Base-by-base conservation (phyloP, 192 early-diverging fungal species). In the Backusella sp. region DNA sequence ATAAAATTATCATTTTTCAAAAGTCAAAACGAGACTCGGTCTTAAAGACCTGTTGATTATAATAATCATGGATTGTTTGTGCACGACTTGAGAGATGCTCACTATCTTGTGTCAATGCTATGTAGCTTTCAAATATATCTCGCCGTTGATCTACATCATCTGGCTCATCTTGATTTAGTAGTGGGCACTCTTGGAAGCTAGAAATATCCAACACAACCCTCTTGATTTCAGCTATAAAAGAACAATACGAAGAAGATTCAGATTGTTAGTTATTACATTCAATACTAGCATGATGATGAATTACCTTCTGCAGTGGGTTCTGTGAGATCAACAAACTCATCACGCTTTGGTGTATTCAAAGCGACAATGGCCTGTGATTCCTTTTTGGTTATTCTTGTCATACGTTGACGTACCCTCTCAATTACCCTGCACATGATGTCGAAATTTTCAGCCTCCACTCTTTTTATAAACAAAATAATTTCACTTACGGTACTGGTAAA, bases 1-100 rank as follows among this genome's bases (percentile, higher is more conserved):
- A 62, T 62, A 62, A 62, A 62, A 62, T 62, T 62, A 26, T 62
- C 56, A 62, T 62, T 62, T 62, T 62, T 62, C 56, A 62, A 62
- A 39, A 62, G 8, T 14, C 26, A 62, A 28, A 62, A 28, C 26
- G 56, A 62, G 56, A 11, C 23, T 28, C 56, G 11, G 56, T 62
- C 56, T 62, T 62, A 8, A 62, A 62, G 3, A 28, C 21, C 4
- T 62, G 9, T 62, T 62, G 56, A 28, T 62, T 62, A 28, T 62
- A 62, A 28, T 28, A 4, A 28, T 26, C 3, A 62, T 62, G 56
- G 4, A 62, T 62, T 62, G 56, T 28, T 12, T 62, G 23, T n/a
- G 30, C 56, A 28, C n/a, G 56, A 14, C 8, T 28, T 62, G 21
- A 4, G 12, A 62, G 23, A 28, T 62, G 26, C 4, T 23, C 23